Percentiles rank a stretch among this genome's conserved stretches.
Conservation (phyloP, 1,284 basidiomycete genomes). For the Peniophora sp. region DNA sequence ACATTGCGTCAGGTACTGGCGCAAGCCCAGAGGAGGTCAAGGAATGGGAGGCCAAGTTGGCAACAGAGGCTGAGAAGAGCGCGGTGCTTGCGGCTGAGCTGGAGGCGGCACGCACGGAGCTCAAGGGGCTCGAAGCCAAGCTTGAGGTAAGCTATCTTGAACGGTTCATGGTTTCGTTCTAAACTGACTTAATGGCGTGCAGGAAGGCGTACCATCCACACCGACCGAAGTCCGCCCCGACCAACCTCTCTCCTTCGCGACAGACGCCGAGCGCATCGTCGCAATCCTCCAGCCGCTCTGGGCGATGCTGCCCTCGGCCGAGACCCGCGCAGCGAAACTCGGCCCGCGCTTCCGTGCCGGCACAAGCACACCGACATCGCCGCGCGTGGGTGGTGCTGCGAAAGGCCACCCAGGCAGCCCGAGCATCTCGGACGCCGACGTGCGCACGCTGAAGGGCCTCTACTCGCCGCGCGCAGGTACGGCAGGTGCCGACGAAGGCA, state of each 20-base stretch:
- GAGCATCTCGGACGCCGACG: slow-evolving; percentile 67
- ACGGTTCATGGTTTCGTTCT: slow-evolving; percentile 4
- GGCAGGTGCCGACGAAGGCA: slow-evolving; percentile 25
- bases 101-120: slow-evolving; percentile 33
- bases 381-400: too few species aligned
- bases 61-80: slow-evolving; percentile 46
- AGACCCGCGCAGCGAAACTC: slow-evolving; percentile 64
- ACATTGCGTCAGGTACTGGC: slow-evolving; percentile 13
- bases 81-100: slow-evolving; percentile 25
- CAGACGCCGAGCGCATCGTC: slow-evolving; percentile 52
- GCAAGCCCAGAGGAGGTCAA: slow-evolving; percentile 36
- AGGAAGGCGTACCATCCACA: slow-evolving; percentile 4
- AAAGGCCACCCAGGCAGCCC: slow-evolving; percentile 35
- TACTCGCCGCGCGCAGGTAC: slow-evolving; percentile 42
- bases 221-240: slow-evolving; percentile 15
- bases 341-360: slow-evolving; percentile 39
- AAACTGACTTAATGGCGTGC: slow-evolving; percentile 2
- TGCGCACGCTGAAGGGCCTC: slow-evolving; percentile 67
- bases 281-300: slow-evolving; percentile 68
- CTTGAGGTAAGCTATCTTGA: slow-evolving; percentile 23
- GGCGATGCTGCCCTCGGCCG: slow-evolving; percentile 71
- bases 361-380: slow-evolving; percentile 29
- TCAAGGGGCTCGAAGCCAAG: slow-evolving; percentile 35
- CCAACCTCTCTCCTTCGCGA: slow-evolving; percentile 31
- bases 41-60: slow-evolving; percentile 39